These are phyloP conservation scores for Aspergillus sp. DNA, from an alignment of 2,329 filamentous ascomycete genomes.

Conservation along the genomic window DNA sequence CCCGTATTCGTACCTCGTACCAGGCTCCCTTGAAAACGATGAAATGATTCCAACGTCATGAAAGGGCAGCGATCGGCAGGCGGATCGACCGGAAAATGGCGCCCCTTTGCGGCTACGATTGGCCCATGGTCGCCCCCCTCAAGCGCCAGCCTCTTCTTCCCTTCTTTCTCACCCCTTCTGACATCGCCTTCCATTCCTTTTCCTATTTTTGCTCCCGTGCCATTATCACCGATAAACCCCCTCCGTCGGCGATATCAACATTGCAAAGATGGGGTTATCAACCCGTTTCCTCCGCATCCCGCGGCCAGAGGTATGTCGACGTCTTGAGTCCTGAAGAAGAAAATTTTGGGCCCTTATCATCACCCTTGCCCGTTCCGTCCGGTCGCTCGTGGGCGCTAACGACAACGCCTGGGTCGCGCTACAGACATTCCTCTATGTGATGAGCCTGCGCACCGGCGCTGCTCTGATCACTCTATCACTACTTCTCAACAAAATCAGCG, in stretches of 20 bases:
- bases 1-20: slow-evolving; percentile 1
- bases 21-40: neutral
- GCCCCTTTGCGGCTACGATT: slow-evolving; percentile 13
- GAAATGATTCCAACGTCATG: neutral
- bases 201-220: slow-evolving; percentile 9
- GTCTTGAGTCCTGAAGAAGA: neutral
- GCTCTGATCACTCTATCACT: slow-evolving; percentile 81
- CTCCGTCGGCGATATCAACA: slow-evolving; percentile 14
- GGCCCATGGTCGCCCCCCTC: neutral
- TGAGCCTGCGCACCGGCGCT: slow-evolving; percentile 82
- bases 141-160: slow-evolving; percentile 16
- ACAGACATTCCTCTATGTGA: slow-evolving; percentile 80
- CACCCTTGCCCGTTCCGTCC: slow-evolving; percentile 2
- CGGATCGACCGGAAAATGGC: slow-evolving; percentile 24
- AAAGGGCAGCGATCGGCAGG: slow-evolving; percentile 18
- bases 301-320: slow-evolving; percentile 46
- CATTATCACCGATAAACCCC: slow-evolving; percentile 2
- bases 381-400: slow-evolving; percentile 14
- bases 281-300: slow-evolving; percentile 49
- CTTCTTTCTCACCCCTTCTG: slow-evolving; percentile 1
- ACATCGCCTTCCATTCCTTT: slow-evolving; percentile 9
- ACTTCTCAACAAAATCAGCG: slow-evolving; percentile 88
- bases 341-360: neutral
- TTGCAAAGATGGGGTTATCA: slow-evolving; percentile 37
- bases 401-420: neutral